These are phyloP conservation scores for Carpinus fangiana DNA, from an alignment of 306 rosid species.

Conservation along the genomic window DNA sequence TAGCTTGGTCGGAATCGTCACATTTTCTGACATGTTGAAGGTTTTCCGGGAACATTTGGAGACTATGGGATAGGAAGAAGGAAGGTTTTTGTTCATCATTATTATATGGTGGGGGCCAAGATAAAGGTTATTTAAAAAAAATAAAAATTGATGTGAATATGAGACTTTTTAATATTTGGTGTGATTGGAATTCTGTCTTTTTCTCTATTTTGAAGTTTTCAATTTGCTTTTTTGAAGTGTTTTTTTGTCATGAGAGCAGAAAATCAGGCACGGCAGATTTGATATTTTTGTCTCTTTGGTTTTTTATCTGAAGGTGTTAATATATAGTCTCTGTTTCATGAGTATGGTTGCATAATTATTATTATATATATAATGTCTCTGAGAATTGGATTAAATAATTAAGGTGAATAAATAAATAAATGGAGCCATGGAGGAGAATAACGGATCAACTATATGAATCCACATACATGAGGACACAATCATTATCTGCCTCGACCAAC, in stretches of 20 bases:
- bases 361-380: too few species aligned
- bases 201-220: conserved; percentile 14
- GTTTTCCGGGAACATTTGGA: conserved; percentile 78
- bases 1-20: conserved; percentile 82
- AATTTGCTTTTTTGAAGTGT: neutral
- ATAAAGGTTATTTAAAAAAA: neutral
- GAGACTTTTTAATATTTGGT: conserved; percentile 20
- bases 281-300: too few species aligned
- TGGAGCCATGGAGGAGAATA: neutral
- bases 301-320: too few species aligned
- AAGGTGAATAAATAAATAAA: neutral
- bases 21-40: conserved; percentile 69
- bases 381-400: neutral
- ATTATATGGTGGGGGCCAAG: neutral
- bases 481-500: neutral
- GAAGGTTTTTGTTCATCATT: neutral
- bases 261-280: neutral
- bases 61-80: conserved; percentile 26
- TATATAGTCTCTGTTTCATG: too few species aligned
- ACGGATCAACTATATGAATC: neutral
- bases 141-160: conserved; percentile 26
- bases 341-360: neutral
- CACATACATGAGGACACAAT: neutral
- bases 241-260: neutral
- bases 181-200: conserved; percentile 12